Conservation (phyloP, 306 rosid species). For the Medicago arabica region DNA sequence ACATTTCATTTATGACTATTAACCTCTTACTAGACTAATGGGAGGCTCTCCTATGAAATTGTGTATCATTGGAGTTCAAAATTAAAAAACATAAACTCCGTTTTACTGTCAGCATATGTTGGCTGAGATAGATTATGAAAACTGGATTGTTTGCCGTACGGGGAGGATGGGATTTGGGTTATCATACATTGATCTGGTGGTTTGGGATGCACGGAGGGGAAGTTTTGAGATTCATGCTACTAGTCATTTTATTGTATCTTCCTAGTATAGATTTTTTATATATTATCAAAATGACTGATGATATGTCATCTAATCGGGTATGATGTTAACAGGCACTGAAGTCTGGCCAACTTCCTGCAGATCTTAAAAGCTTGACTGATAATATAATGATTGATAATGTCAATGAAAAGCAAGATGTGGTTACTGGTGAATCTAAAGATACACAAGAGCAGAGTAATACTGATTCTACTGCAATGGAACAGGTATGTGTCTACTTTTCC, state of each 20-base stretch:
- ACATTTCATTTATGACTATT: not conserved
- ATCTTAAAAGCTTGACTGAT: slow-evolving; percentile 60
- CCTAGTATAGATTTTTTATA: not conserved
- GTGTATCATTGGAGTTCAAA: slow-evolving; percentile 5
- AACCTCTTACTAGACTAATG: no score
- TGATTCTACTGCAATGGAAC: slow-evolving; percentile 74
- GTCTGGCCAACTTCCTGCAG: slow-evolving; percentile 91
- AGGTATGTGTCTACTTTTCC: slow-evolving; percentile 53
- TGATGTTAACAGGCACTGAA: slow-evolving; percentile 71
- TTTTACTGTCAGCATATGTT: slow-evolving; percentile 9
- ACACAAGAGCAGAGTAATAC: slow-evolving; percentile 52
- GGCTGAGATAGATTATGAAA: slow-evolving; percentile 10
- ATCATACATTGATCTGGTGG: slow-evolving; percentile 12
- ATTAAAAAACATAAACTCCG: slow-evolving; percentile 26
- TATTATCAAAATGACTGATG: slow-evolving; percentile 5
- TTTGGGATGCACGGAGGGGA: not conserved
- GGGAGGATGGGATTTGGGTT: slow-evolving; percentile 13
- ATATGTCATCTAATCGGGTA: slow-evolving; percentile 24
- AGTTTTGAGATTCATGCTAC: slow-evolving; percentile 23
- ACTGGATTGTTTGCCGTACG: slow-evolving; percentile 16
- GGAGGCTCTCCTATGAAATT: not conserved
- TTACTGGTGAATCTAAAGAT: slow-evolving; percentile 50
- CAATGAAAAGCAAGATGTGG: slow-evolving; percentile 46
- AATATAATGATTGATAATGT: slow-evolving; percentile 44
- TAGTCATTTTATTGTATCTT: slow-evolving; percentile 21